phyloP scores from a whole-genome alignment of 2,329 filamentous ascomycete species.

The Trichoderma sp. region DNA sequence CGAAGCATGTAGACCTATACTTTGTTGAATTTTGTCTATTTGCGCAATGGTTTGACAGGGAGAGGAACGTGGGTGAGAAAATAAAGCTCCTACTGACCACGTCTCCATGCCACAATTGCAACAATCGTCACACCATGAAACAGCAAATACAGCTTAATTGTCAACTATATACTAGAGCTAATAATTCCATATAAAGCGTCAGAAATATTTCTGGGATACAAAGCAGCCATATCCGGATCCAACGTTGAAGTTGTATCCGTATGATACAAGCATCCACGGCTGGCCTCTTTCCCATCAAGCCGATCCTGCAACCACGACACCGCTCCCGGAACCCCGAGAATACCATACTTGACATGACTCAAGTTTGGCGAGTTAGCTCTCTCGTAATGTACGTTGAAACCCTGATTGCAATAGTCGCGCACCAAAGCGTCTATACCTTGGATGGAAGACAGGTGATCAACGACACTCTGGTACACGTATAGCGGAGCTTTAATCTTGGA shows the following conservation, averaged over 20 bases:
- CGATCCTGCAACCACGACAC: constrained; percentile 23
- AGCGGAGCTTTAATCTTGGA: constrained; percentile 49
- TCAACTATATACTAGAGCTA: neutral
- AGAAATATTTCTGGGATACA: neutral
- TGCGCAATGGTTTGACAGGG: neutral
- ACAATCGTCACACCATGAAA: neutral
- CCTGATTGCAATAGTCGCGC: constrained; percentile 42
- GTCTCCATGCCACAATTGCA: neutral
- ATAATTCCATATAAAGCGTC: neutral
- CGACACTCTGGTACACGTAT: constrained; percentile 51
- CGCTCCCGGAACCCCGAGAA: constrained; percentile 21
- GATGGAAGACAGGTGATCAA: constrained; percentile 47
- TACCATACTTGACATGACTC: constrained; percentile 35
- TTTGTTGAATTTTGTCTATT: neutral
- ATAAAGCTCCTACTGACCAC: neutral
- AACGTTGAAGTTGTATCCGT: neutral
- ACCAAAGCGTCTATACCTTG: constrained; percentile 47
- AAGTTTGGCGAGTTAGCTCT: constrained; percentile 41
- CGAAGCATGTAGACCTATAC: neutral
- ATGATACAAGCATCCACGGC: neutral
- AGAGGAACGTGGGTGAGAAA: neutral
- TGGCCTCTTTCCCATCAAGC: constrained; percentile 8
- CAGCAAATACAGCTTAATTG: neutral
- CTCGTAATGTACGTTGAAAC: constrained; percentile 45
- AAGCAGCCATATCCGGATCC: neutral